Evolutionary conservation across 1,284 basidiomycete genomes (phyloP), one percentile per base, ranked within the genome.

Genomic region (Puccinia hordei): DNA sequence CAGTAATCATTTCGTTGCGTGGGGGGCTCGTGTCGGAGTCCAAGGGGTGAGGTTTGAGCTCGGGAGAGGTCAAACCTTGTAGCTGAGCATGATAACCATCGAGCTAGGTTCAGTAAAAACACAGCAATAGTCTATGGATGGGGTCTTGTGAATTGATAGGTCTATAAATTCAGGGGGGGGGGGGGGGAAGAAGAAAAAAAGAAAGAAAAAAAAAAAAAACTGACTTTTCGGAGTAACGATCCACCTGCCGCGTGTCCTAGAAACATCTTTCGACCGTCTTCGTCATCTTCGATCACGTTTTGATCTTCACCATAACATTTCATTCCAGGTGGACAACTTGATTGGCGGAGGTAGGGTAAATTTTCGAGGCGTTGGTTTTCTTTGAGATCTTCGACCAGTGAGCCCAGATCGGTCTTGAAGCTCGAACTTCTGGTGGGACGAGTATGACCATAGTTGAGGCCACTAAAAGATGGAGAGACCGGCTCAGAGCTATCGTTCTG

Each of bases 261-360:
- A 44, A 79, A 79, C 33, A 79, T 41, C 55, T 79, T 79, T n/a
- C 41, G 76, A 22, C 76, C 76, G 46, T 79, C 65, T 24, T 77
- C 75, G 41, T 79, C 76, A 49, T 79, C 76, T 44, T 71, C 63
- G 44, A 79, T 71, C 38, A 79, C 76, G 35, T 79, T 79, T 19
- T 59, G 44, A 22, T 66, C 59, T 59, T 69, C 65, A 44, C 35
- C 73, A 63, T 74, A 74, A 24, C 57, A 46, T 59, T 59, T 69
- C 65, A 71, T 71, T 35, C 76, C 41, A 6, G 76, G 76, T 57
- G 76, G 76, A 61, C 66, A 69, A 79, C 76, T 79, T 9, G 76
- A 65, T 41, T 65, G 75, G 3, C 75, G 41, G 24, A 24, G 66
- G n/a, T 68, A 68, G 30, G 61, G 75, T 51, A 69, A 3, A 68